Conservation (phyloP, 305 asterid species). For the Fraxinus xanthoxyloides region DNA sequence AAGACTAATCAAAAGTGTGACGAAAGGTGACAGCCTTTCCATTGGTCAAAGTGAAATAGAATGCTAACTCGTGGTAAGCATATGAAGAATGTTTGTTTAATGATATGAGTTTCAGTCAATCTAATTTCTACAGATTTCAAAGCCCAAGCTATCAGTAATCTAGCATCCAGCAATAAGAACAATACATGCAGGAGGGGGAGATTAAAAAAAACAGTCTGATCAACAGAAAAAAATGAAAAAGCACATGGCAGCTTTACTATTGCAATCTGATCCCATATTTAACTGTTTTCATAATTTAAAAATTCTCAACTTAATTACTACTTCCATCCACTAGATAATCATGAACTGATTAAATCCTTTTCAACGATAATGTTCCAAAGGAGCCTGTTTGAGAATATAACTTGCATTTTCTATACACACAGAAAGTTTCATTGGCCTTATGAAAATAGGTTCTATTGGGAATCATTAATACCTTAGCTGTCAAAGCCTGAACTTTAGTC, state of each 20-base stretch:
- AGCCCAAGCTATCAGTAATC: neutral
- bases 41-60: neutral
- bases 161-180: neutral
- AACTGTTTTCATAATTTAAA: neutral
- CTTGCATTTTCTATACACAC: neutral
- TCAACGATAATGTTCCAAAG: neutral
- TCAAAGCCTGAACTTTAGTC: slow-evolving; percentile 52
- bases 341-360: neutral
- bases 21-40: neutral
- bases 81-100: neutral
- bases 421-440: neutral
- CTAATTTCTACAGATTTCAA: neutral
- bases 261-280: neutral
- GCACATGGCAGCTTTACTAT: neutral
- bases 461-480: slow-evolving; percentile 53
- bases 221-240: neutral
- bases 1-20: neutral
- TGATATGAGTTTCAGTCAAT: neutral
- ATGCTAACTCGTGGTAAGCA: neutral
- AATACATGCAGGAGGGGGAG: neutral
- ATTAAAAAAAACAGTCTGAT: neutral
- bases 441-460: neutral
- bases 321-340: neutral
- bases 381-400: neutral
- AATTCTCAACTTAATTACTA: neutral